Evolutionary conservation across 2,329 filamentous ascomycete genomes (phyloP).

Genomic region (Ceratocystis cacaofunesta): DNA sequence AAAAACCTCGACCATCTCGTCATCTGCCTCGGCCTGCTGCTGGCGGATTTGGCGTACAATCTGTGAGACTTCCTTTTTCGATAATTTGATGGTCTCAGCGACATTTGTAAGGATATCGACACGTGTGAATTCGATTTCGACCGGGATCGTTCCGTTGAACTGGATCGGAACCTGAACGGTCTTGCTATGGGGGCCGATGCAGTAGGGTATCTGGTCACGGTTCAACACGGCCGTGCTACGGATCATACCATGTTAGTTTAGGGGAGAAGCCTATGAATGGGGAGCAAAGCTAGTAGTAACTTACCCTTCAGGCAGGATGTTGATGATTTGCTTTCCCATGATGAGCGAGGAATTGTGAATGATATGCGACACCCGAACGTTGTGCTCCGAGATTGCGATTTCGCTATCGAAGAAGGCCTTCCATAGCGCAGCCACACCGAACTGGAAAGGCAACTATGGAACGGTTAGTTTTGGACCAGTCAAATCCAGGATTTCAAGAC

Average conservation of each 20-base stretch:
- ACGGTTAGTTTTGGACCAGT: not conserved
- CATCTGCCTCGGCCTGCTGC: conserved; percentile 47
- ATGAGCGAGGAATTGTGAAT: conserved; percentile 88
- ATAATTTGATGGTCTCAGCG: conserved; percentile 67
- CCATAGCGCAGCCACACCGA: conserved; percentile 56
- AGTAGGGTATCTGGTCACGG: conserved; percentile 65
- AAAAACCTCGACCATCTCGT: conserved; percentile 50
- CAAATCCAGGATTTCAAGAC: not conserved
- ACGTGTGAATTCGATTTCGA: conserved; percentile 75
- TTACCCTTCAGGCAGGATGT: conserved; percentile 86
- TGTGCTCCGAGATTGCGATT: conserved; percentile 80
- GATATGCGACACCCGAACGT: conserved; percentile 75
- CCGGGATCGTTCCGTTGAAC: conserved; percentile 85
- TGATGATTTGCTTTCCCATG: conserved; percentile 90
- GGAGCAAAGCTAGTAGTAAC: conserved; percentile 5
- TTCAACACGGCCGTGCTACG: conserved; percentile 70
- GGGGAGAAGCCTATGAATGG: conserved; percentile 20
- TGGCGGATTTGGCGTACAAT: conserved; percentile 55
- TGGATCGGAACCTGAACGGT: conserved; percentile 62
- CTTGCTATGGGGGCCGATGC: conserved; percentile 50
- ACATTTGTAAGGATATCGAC: conserved; percentile 67
- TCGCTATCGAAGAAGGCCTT: conserved; percentile 87
- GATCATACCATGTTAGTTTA: not conserved
- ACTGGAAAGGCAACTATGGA: conserved; percentile 51
- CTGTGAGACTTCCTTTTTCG: conserved; percentile 56